Conservation (phyloP, 2,329 filamentous ascomycete species). For the Exophiala bonariae region DNA sequence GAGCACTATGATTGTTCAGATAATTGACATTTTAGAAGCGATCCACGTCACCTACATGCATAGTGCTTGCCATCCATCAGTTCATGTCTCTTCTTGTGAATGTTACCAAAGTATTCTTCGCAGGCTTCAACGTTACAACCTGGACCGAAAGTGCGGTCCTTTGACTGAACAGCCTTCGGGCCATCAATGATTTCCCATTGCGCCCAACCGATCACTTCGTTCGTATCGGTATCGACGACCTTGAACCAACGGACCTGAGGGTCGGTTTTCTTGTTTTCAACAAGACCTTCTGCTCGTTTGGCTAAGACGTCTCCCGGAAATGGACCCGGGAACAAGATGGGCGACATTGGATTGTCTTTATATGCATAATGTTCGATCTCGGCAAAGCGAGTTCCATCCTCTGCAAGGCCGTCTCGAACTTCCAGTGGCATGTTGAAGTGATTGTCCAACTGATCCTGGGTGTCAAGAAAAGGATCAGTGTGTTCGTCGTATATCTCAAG, state of each 20-base stretch:
- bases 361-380: conserved; percentile 20
- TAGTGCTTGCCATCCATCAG: conserved; percentile 42
- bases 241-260: conserved; percentile 49
- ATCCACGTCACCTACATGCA: conserved; percentile 40
- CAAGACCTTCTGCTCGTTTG: conserved; percentile 44
- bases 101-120: conserved; percentile 48
- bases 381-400: conserved; percentile 15
- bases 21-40: background rate
- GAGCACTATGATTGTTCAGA: conserved; percentile 38
- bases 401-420: conserved; percentile 13
- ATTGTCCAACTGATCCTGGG: too few relatives aligned
- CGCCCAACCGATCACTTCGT: conserved; percentile 49
- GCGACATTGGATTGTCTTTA: conserved; percentile 22
- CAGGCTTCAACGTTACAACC: conserved; percentile 48
- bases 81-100: conserved; percentile 43
- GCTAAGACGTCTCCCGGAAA: conserved; percentile 31
- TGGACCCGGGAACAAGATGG: conserved; percentile 27
- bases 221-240: conserved; percentile 46
- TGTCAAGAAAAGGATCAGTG: too few relatives aligned
- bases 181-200: conserved; percentile 44
- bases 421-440: conserved; percentile 23
- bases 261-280: conserved; percentile 31
- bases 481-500: too few relatives aligned
- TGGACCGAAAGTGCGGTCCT: conserved; percentile 34
- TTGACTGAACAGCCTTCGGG: background rate